Evolutionary conservation across 2,329 filamentous ascomycete species (phyloP).

Genomic region (Claviceps capensis): DNA sequence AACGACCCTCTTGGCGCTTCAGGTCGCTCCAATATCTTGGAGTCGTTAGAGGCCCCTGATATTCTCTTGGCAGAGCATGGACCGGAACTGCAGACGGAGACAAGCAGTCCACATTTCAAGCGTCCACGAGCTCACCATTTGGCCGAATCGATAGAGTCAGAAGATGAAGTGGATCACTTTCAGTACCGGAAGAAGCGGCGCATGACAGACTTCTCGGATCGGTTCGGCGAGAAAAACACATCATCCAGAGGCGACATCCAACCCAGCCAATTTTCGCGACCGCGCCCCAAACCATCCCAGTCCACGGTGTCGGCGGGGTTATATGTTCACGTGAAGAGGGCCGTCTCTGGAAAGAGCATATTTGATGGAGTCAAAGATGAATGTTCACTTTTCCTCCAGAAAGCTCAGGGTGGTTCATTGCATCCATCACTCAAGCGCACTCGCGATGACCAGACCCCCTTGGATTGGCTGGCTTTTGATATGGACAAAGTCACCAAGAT

Average conservation of each 20-base stretch:
- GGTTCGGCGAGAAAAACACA: neutral
- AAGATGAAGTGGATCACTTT: constrained; percentile 17
- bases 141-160: constrained; percentile 12
- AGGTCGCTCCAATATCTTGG: neutral
- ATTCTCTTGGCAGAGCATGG: neutral
- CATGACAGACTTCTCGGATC: constrained; percentile 6
- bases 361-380: constrained; percentile 2
- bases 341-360: constrained; percentile 12
- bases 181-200: constrained; percentile 7
- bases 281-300: neutral
- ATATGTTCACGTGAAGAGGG: constrained; percentile 9
- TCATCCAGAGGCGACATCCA: constrained; percentile 15
- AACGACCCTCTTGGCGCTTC: neutral
- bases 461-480: constrained; percentile 7
- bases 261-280: constrained; percentile 10
- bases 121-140: constrained; percentile 2
- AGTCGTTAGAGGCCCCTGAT: neutral
- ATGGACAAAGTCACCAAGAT: constrained; percentile 2
- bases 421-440: neutral
- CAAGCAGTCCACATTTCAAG: constrained; percentile 9
- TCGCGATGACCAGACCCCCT: neutral
- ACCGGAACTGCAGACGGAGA: neutral
- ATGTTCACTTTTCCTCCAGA: constrained; percentile 2
- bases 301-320: neutral
- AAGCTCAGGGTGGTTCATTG: neutral